phyloP scores from a whole-genome alignment of 164 flowering plant species.

The Stephania yunnanensis region DNA sequence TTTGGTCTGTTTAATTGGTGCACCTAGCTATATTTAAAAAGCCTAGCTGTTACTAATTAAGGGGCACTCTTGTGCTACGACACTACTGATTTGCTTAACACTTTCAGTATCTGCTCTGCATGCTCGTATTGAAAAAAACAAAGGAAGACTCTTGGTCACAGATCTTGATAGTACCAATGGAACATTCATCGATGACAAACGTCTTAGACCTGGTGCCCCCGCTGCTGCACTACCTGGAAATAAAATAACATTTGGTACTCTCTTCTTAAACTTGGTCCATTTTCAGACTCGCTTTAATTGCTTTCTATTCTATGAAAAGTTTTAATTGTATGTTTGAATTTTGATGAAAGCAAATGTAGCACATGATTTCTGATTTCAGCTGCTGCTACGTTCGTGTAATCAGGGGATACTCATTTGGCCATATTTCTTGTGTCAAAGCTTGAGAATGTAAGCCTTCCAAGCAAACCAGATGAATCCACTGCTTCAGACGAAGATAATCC shows the following conservation, averaged over 20 bases:
- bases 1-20: too few relatives aligned
- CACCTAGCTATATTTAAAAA: neutral
- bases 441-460: conserved; percentile 28
- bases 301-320: neutral
- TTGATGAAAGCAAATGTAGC: neutral
- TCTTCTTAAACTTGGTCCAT: neutral
- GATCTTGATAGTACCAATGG: conserved; percentile 93
- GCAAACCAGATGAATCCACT: conserved; percentile 24
- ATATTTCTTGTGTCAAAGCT: conserved; percentile 57
- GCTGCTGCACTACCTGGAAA: conserved; percentile 53
- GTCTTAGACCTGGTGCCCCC: conserved; percentile 53
- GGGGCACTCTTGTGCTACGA: neutral
- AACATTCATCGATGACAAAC: conserved; percentile 57
- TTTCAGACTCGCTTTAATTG: neutral
- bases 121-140: conserved; percentile 66
- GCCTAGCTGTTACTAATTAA: neutral
- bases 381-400: conserved; percentile 6
- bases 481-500: conserved; percentile 7
- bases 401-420: conserved; percentile 72
- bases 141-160: conserved; percentile 49
- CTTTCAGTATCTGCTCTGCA: conserved; percentile 58
- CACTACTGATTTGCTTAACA: neutral
- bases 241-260: conserved; percentile 59
- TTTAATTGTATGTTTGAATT: too few relatives aligned
- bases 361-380: neutral